phyloP scores from a whole-genome alignment of 2,329 filamentous ascomycete genomes.

The Aureobasidium sp. region DNA sequence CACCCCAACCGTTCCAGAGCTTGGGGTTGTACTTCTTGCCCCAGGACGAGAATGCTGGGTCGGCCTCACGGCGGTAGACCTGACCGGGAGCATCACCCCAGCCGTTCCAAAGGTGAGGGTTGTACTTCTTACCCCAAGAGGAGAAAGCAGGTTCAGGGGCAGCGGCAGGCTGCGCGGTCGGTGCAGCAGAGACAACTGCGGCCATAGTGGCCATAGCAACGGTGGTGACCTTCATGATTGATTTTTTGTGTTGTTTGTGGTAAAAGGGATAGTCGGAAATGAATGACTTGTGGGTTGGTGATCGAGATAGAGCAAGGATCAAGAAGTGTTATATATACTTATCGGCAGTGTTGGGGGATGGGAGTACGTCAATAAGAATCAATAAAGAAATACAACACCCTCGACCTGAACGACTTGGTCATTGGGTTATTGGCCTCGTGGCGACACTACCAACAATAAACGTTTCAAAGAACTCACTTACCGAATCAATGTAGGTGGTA shows the following conservation, averaged over 20 bases:
- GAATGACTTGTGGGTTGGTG: conserved; percentile 24
- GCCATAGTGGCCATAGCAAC: conserved; percentile 12
- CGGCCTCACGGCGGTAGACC: conserved; percentile 11
- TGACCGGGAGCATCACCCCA: conserved; percentile 10
- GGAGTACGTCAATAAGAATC: conserved; percentile 18
- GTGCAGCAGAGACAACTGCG: conserved; percentile 20
- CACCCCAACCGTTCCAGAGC: conserved; percentile 11
- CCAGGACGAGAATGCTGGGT: conserved; percentile 13
- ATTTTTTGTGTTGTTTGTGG: conserved; percentile 32
- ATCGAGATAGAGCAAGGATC: conserved; percentile 19
- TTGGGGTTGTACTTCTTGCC: conserved; percentile 17
- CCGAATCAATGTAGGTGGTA: background rate
- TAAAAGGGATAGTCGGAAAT: conserved; percentile 17
- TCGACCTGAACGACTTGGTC: background rate
- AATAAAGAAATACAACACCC: conserved; percentile 12
- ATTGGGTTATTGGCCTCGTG: conserved; percentile 4
- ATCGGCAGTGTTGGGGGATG: conserved; percentile 9
- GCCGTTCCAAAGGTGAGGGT: conserved; percentile 14
- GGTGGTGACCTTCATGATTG: conserved; percentile 30
- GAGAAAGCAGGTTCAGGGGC: conserved; percentile 18
- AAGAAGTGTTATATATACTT: conserved; percentile 2
- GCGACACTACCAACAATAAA: background rate
- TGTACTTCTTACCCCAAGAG: conserved; percentile 14
- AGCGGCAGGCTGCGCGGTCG: conserved; percentile 21
- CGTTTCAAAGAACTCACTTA: background rate